phyloP scores from a whole-genome alignment of 2,329 filamentous ascomycete genomes.

The Colletotrichum caudatum region DNA sequence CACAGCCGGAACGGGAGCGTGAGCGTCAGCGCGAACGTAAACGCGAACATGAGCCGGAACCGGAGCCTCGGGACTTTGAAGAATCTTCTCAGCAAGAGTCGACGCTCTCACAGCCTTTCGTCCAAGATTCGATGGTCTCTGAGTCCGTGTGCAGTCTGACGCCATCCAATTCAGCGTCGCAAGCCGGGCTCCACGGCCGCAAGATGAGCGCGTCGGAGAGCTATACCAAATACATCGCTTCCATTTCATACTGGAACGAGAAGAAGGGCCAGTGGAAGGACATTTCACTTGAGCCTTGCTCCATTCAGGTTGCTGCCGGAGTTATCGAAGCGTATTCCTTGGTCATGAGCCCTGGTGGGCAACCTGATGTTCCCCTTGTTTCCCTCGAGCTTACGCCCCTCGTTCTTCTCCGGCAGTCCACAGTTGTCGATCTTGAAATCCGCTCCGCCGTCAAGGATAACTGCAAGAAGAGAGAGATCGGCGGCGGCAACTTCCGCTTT shows the following conservation, averaged over 20 bases:
- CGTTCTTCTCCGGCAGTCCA: constrained; percentile 90
- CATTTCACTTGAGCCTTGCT: constrained; percentile 63
- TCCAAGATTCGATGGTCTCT: constrained; percentile 55
- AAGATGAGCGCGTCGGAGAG: constrained; percentile 58
- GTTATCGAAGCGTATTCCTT: constrained; percentile 68
- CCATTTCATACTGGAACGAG: constrained; percentile 73
- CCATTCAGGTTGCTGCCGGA: constrained; percentile 68
- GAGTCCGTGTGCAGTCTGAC: constrained; percentile 72
- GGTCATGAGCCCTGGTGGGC: constrained; percentile 47
- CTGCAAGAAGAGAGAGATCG: constrained; percentile 76
- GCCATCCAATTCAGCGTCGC: constrained; percentile 86
- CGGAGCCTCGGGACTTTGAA: constrained; percentile 13
- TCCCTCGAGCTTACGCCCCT: constrained; percentile 91
- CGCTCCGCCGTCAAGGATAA: constrained; percentile 83
- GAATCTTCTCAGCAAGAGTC: constrained; percentile 46
- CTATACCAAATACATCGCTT: constrained; percentile 62
- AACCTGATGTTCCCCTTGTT: constrained; percentile 61
- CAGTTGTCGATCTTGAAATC: constrained; percentile 92
- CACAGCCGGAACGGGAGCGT: constrained; percentile 46
- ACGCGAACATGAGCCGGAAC: constrained; percentile 42
- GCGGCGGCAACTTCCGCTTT: constrained; percentile 86
- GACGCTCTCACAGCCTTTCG: constrained; percentile 52
- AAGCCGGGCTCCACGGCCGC: constrained; percentile 71
- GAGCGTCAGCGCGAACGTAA: constrained; percentile 43
- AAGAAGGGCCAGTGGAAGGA: constrained; percentile 71